Evolutionary conservation across 2,329 filamentous ascomycete genomes (phyloP).

Genomic region (Lasiodiplodia sp.): DNA sequence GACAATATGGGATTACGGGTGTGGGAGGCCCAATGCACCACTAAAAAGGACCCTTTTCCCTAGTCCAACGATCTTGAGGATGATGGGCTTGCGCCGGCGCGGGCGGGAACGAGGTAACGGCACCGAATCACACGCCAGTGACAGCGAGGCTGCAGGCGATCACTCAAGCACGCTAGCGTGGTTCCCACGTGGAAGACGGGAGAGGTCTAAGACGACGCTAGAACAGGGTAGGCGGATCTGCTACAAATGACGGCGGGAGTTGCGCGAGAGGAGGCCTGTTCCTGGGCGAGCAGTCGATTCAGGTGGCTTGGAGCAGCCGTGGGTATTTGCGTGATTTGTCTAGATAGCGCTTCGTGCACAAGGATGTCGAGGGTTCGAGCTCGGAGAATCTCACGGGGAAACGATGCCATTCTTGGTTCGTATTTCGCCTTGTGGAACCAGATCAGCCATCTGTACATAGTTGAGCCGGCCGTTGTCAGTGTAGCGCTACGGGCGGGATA

Average conservation of each 20-base stretch:
- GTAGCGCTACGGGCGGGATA: background rate
- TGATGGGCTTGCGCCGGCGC: background rate
- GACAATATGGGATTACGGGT: background rate
- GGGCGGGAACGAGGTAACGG: constrained; percentile 1
- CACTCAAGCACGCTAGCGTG: background rate
- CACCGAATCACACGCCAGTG: constrained; percentile 2
- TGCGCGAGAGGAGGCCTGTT: constrained; percentile 3
- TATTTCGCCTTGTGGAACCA: background rate
- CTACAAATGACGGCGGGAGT: background rate
- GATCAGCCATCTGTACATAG: background rate
- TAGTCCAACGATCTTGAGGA: background rate
- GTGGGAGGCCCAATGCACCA: background rate
- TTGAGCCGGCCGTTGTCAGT: background rate
- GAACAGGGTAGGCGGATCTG: background rate
- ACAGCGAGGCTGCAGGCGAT: background rate
- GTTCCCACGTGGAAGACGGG: constrained; percentile 9
- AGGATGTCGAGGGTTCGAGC: background rate
- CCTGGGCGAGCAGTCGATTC: background rate
- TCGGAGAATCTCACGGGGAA: constrained; percentile 15
- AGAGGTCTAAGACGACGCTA: background rate
- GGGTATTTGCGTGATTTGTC: background rate
- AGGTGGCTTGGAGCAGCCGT: background rate
- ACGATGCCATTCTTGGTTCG: background rate
- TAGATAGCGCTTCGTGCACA: background rate
- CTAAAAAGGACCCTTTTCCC: constrained; percentile 1